Base-by-base conservation (phyloP, 495 filamentous ascomycete genomes). In the Tuber microsphaerosporum region DNA sequence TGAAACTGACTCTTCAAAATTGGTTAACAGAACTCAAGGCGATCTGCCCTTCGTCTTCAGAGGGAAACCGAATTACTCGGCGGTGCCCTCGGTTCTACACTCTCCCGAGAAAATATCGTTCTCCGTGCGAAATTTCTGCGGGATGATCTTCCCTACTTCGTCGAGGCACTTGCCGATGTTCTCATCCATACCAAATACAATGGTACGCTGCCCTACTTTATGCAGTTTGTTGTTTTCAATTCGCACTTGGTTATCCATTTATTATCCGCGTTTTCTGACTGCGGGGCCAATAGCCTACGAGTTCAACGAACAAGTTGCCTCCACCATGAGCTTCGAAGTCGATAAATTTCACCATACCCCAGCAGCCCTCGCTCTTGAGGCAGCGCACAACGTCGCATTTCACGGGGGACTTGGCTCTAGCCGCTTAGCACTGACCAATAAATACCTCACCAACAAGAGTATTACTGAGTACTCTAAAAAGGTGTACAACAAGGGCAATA, bases 81-180 rank as follows among this genome's bases (percentile, higher is more conserved):
- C 79, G 92, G 92, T 80, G 89, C 93, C 87, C 89, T 97, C 85
- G 87, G 86, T 80, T 86, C 95, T 72, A 91, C 91, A 85, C 92
- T 97, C 86, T 92, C 94, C 79, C 90, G 94, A 82, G 95, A 99
- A 86, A 94, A 94, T 80, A 85, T 99, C 75, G 89, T 98, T 79
- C 86, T 98, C 81, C 89, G 92, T 84, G 92, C 95, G 83, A 97
- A 93, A 85, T 98, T 98, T 88, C 89, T 99, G 74, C 89, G 93
- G 83, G 90, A 94, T 82, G 93, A 99, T 80, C 90, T 99, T 76
- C 94, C 95, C 77, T 99, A 98, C 89, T 99, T 97, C 85, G 89
- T 93, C 83, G 95, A 99, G 87, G 87, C 97, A 78, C 89, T 99
- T 80, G 93, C 90, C 73, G 95, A 99, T 86, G 92, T 97, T 83